A percentile compares a stretch with the other conserved stretches of the same genome.
Conservation (phyloP, 2,329 filamentous ascomycete species). For the Calonectria hongkongensis region DNA sequence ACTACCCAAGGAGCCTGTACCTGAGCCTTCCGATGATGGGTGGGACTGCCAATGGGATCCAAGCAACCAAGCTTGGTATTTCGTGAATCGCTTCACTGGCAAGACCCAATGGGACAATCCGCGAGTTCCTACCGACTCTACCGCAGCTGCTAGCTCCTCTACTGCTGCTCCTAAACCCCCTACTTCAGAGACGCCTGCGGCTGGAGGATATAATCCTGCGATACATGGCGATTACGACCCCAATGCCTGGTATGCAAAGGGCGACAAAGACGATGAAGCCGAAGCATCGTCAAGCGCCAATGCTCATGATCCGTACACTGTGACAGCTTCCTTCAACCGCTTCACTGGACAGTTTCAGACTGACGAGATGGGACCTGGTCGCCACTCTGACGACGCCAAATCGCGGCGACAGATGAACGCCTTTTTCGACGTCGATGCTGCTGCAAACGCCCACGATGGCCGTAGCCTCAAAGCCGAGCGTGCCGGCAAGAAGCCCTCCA, state of each 20-base stretch:
- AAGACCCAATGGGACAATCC: slow-evolving; percentile 91
- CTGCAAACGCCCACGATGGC: slow-evolving; percentile 92
- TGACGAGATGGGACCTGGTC: slow-evolving; percentile 79
- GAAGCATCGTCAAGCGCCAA: slow-evolving; percentile 53
- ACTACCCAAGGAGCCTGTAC: slow-evolving; percentile 65
- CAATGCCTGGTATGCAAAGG: slow-evolving; percentile 92
- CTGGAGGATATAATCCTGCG: slow-evolving; percentile 92
- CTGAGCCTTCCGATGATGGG: slow-evolving; percentile 80
- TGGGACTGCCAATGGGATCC: slow-evolving; percentile 90
- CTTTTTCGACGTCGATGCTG: slow-evolving; percentile 96
- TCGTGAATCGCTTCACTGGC: slow-evolving; percentile 87
- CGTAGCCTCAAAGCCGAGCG: slow-evolving; percentile 94
- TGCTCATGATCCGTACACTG: slow-evolving; percentile 73
- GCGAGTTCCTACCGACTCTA: slow-evolving; percentile 74
- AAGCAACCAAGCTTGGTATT: slow-evolving; percentile 82
- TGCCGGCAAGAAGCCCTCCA: slow-evolving; percentile 87
- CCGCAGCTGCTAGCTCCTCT: slow-evolving; percentile 56
- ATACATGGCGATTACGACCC: slow-evolving; percentile 98
- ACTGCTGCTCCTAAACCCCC: slow-evolving; percentile 57
- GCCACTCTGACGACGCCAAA: slow-evolving; percentile 92
- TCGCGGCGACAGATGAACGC: slow-evolving; percentile 91
- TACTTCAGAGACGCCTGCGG: slow-evolving; percentile 64
- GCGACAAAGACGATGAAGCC: slow-evolving; percentile 63
- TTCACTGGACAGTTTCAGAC: slow-evolving; percentile 91
- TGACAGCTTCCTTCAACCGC: slow-evolving; percentile 89